phyloP scores from a whole-genome alignment of 148 eudicot species.

The Camellia granthamiana region DNA sequence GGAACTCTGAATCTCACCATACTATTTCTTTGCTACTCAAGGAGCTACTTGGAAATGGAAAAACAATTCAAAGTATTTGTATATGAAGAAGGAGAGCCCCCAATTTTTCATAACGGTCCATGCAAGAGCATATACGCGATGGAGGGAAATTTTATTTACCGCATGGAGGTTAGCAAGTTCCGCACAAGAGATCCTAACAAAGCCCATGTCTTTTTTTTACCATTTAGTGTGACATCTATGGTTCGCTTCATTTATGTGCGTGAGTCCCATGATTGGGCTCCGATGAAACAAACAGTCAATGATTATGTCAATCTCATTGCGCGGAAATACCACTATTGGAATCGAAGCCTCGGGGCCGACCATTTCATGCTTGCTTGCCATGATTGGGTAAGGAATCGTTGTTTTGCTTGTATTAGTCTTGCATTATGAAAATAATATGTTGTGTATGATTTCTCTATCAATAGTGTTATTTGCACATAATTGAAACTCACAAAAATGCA shows the following conservation, averaged over 20 bases:
- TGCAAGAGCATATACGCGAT: slow-evolving; percentile 60
- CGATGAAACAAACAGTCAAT: slow-evolving; percentile 44
- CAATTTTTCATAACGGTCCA: slow-evolving; percentile 69
- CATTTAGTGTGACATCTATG: slow-evolving; percentile 53
- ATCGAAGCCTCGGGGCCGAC: slow-evolving; percentile 69
- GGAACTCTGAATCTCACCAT: not conserved
- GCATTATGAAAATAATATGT: not conserved
- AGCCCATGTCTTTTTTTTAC: slow-evolving; percentile 69
- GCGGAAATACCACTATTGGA: slow-evolving; percentile 61
- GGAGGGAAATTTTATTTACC: slow-evolving; percentile 67
- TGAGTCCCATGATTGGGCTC: slow-evolving; percentile 45
- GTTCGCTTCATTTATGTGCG: slow-evolving; percentile 44
- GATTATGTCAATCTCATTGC: slow-evolving; percentile 56
- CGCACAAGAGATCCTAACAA: slow-evolving; percentile 54
- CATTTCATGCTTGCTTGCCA: slow-evolving; percentile 87
- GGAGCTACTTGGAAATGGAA: slow-evolving; percentile 90
- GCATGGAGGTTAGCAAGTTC: slow-evolving; percentile 48
- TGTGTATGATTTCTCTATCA: too few relatives aligned
- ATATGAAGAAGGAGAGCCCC: slow-evolving; percentile 73
- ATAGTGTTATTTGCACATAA: too few relatives aligned
- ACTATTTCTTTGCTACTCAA: slow-evolving; percentile 14
- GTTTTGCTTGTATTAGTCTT: not conserved
- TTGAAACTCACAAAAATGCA: too few relatives aligned
- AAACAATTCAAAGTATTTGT: slow-evolving; percentile 58
- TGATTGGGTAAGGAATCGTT: slow-evolving; percentile 57